These are phyloP conservation scores for Gilbertella persicaria DNA, from an alignment of 371 early-diverging fungal genomes.

Conservation along the genomic window DNA sequence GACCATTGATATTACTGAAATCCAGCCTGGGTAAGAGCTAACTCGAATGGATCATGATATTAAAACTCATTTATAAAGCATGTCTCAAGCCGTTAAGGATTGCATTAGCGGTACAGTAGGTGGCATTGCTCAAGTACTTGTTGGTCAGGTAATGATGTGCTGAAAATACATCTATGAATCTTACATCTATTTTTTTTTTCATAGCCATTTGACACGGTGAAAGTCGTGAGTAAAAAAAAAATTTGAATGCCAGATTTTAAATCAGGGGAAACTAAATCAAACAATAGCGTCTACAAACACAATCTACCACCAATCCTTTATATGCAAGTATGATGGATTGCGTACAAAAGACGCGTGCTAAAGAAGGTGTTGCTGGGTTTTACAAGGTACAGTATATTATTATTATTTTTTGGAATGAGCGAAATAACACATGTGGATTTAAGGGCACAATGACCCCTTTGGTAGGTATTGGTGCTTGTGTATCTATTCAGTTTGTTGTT, in stretches of 20 bases:
- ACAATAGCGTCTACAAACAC: conserved; percentile 79
- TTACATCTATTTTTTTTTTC: conserved; percentile 11
- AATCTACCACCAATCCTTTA: conserved; percentile 63
- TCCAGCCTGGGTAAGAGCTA: conserved; percentile 24
- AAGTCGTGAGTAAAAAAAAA: conserved; percentile 64
- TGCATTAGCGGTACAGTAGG: conserved; percentile 77
- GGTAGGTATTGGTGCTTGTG: conserved; percentile 80
- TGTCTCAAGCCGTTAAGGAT: conserved; percentile 70
- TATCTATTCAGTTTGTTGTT: conserved; percentile 81
- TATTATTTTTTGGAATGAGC: no score
- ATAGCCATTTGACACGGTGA: conserved; percentile 83
- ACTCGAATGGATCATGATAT: neutral
- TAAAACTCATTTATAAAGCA: conserved; percentile 12
- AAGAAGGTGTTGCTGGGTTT: conserved; percentile 76
- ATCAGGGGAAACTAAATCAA: neutral
- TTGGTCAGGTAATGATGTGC: conserved; percentile 65
- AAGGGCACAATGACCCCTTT: conserved; percentile 77
- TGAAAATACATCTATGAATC: neutral
- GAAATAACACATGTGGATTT: conserved; percentile 3
- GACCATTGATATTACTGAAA: conserved; percentile 19
- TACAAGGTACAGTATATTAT: conserved; percentile 61
- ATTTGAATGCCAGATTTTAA: conserved; percentile 6
- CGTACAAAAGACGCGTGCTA: conserved; percentile 65
- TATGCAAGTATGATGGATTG: conserved; percentile 80
- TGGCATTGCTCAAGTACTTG: conserved; percentile 78